Evolutionary conservation across 306 rosid genomes (phyloP), one percentile per base, ranked within the genome.

Genomic region (Clitoria ternatea): DNA sequence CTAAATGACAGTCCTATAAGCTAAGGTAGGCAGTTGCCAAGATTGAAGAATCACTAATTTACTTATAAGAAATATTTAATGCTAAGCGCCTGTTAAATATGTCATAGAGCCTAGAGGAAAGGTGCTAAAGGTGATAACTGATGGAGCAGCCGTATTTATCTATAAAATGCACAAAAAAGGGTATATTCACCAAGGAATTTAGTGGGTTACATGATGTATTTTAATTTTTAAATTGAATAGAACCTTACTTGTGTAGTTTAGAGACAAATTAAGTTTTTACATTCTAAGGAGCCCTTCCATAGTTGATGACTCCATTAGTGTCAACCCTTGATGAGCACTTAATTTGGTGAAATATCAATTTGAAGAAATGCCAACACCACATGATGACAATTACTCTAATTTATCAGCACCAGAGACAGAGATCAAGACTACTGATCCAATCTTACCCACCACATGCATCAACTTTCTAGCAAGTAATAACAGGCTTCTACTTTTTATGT

Each of bases 401-500:
- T 39, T 33, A 54, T 20, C 3, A n/a, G 15, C 22, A 22, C 13
- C 40, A 29, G 17, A 11, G 32, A 47, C 42, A 9, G 78, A 13
- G 18, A 76, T 57, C 18, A 57, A 76, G 40, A 76, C 30, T 39
- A 49, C 45, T 45, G 45, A 76, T 47, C 70, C 44, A 59, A 47
- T 35, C 5, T 52, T 47, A 43, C 50, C 22, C 14, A 45, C n/a
- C 61, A 17, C 30, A 63, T 40, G 37, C 45, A 22, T 53, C 48
- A 29, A 18, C 1, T 24, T 52, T 19, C 48, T 30, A 44, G 32
- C 12, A 18, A 43, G 80, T 7, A 11, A 12, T 53, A 40, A 22
- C 7, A 27, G 57, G 19, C 23, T 70, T 72, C 65, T 45, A 64
- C 54, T 33, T 22, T 43, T 19, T 13, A 43, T 14, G 39, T 13